These are phyloP conservation scores for Plasmopara viticola DNA, from an alignment of 352 stramenopile genomes.

Conservation along the genomic window DNA sequence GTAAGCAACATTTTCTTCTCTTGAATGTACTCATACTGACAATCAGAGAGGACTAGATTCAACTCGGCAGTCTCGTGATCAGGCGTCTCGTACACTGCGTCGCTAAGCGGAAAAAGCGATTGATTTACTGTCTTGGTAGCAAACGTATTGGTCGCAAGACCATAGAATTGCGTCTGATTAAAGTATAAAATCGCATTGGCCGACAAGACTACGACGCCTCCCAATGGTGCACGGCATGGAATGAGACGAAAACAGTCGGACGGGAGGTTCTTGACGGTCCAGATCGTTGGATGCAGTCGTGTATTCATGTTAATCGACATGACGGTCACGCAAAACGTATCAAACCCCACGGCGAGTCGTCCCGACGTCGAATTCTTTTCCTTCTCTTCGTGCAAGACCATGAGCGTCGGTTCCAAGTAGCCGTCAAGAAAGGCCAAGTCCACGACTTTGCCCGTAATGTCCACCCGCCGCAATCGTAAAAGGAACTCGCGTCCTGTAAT, in stretches of 20 bases:
- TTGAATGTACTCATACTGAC: slow-evolving; percentile 55
- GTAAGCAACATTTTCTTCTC: slow-evolving; percentile 69
- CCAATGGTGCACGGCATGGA: slow-evolving; percentile 61
- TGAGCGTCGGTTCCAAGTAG: slow-evolving; percentile 81
- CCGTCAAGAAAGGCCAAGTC: slow-evolving; percentile 80
- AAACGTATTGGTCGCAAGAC: slow-evolving; percentile 64
- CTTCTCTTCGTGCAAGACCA: slow-evolving; percentile 83
- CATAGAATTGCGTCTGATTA: slow-evolving; percentile 84
- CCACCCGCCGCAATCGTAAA: slow-evolving; percentile 60
- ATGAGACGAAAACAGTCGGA: slow-evolving; percentile 75
- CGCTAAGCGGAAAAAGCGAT: slow-evolving; percentile 55
- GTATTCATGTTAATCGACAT: slow-evolving; percentile 87
- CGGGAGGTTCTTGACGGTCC: slow-evolving; percentile 74
- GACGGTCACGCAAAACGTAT: slow-evolving; percentile 80
- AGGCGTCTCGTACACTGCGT: slow-evolving; percentile 54
- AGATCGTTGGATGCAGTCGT: slow-evolving; percentile 82
- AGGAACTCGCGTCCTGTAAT: slow-evolving; percentile 73
- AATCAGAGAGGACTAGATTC: slow-evolving; percentile 63
- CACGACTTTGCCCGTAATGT: slow-evolving; percentile 71
- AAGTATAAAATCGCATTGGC: slow-evolving; percentile 83
- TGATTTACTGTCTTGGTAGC: slow-evolving; percentile 71
- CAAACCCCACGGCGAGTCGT: slow-evolving; percentile 59
- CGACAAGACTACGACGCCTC: slow-evolving; percentile 68
- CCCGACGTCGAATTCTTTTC: slow-evolving; percentile 65
- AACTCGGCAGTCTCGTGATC: slow-evolving; percentile 41